Percentiles rank a stretch among this genome's conserved stretches.
Evolutionary conservation across 2,329 filamentous ascomycete genomes (phyloP).

Genomic region (Eutypella sp.): DNA sequence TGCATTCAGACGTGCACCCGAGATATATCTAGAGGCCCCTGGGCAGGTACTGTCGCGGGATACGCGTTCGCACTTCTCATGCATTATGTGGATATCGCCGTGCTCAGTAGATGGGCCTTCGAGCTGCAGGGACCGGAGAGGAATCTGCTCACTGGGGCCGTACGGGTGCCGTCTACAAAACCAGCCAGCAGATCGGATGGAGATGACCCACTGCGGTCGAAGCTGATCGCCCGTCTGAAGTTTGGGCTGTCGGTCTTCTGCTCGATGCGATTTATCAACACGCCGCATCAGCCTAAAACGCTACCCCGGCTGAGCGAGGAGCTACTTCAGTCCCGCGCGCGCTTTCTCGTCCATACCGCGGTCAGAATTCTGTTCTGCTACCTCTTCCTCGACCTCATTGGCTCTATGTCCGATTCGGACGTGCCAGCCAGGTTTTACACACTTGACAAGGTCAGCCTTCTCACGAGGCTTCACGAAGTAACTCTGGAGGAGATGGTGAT

Average conservation of each 20-base stretch:
- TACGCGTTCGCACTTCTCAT: constrained; percentile 6
- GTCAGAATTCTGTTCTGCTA: constrained; percentile 5
- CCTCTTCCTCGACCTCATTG: constrained; percentile 4
- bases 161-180: neutral
- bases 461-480: constrained; percentile 4
- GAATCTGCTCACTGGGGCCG: neutral
- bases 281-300: constrained; percentile 4
- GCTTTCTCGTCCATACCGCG: constrained; percentile 2
- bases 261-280: constrained; percentile 11
- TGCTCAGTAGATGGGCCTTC: constrained; percentile 6
- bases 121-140: constrained; percentile 2
- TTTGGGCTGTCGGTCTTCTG: constrained; percentile 9
- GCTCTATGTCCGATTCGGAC: constrained; percentile 3
- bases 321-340: constrained; percentile 1
- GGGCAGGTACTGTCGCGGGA: constrained; percentile 6
- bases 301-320: neutral
- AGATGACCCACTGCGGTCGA: too few species aligned
- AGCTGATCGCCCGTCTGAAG: constrained; percentile 1
- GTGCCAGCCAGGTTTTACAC: constrained; percentile 4
- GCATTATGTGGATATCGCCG: constrained; percentile 7
- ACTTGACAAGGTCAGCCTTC: constrained; percentile 3
- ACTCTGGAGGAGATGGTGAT: constrained; percentile 4
- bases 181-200: too few species aligned
- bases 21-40: constrained; percentile 5
- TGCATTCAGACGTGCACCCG: constrained; percentile 3